Evolutionary conservation across 495 filamentous ascomycete genomes (phyloP), one percentile per base, ranked within the genome.

Genomic region (Zalerion maritima): DNA sequence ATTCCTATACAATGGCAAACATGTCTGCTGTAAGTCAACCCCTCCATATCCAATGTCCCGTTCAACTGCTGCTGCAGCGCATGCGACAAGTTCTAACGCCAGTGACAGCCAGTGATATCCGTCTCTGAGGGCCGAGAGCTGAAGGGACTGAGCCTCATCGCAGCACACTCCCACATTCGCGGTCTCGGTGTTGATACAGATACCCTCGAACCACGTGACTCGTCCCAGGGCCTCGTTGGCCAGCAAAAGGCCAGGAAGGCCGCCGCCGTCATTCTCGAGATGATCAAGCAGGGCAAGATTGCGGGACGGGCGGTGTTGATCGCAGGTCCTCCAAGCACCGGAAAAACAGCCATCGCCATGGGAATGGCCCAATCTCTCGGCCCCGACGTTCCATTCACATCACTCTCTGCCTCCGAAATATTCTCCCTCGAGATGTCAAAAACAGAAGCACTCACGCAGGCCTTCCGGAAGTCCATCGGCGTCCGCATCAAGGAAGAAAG

Each of bases 361-460:
- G 89, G 85, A 21, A 94, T 99, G 87, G 78, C 87, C 12, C 89
- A 96, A 44, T 87, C 85, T 10, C 68, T 99, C 18, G 89, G 89
- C 17, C 47, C 80, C 1, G 89, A 99, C 54, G 83, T 92, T 3
- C 89, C 89, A 14, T 99, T 99, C 54, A 94, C 87, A 7, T 86
- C 86, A 58, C 75, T 94, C 21, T 81, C 91, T 26, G 78, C 83
- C 1, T 92, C 84, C 24, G 89, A 99, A 52, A 94, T 96, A 32
- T 99, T 93, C 63, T 94, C 85, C 3, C 69, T 94, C 42, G 91
- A 96, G 49, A 96, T 99, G 85, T 91, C 81, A 31, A 99, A 96
- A 60, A 96, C 89, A 6, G 89, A 99, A 54, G 86, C 91, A 17
- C 71, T 99, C 23, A 93, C 84, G 23, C 91, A 99, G 49, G 91